phyloP scores from a whole-genome alignment of 805 yeast genomes.

The Candida arabinofermentans region DNA sequence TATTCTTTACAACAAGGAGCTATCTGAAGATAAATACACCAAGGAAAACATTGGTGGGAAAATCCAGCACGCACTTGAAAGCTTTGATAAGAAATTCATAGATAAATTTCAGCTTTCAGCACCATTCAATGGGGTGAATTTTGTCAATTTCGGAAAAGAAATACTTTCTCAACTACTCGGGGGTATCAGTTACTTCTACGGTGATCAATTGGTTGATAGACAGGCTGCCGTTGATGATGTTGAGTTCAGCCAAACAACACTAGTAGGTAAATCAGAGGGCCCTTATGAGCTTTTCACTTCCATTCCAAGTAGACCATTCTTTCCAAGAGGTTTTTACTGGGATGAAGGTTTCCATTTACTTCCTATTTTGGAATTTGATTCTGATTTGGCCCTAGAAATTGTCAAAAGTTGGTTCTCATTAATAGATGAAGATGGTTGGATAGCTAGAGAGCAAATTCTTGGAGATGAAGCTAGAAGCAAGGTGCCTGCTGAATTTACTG shows the following conservation, averaged over 20 bases:
- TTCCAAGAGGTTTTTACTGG: conserved; percentile 98
- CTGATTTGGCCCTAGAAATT: conserved; percentile 76
- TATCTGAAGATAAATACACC: conserved; percentile 36
- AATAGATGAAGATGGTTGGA: conserved; percentile 93
- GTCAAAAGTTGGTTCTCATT: conserved; percentile 82
- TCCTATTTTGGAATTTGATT: conserved; percentile 77
- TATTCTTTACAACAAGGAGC: conserved; percentile 51
- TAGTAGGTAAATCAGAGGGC: conserved; percentile 60
- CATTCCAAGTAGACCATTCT: conserved; percentile 90
- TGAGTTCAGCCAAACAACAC: conserved; percentile 49
- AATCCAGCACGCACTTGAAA: conserved; percentile 30
- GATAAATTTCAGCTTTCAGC: conserved; percentile 44
- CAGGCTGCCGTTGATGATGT: conserved; percentile 64
- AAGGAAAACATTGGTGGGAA: conserved; percentile 34
- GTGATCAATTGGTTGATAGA: conserved; percentile 79
- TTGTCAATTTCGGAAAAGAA: conserved; percentile 66
- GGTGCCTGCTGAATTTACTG: conserved; percentile 80
- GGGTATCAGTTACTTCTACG: conserved; percentile 85
- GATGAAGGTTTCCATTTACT: conserved; percentile 95
- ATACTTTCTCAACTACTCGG: conserved; percentile 81
- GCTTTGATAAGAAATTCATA: conserved; percentile 52
- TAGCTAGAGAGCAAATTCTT: conserved; percentile 90
- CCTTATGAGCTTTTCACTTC: conserved; percentile 75
- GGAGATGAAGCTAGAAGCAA: conserved; percentile 87
- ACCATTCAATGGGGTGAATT: conserved; percentile 46